These are phyloP conservation scores for Acanthamoeba sp. DNA, from an alignment of 208 protist genomes.

Conservation along the genomic window DNA sequence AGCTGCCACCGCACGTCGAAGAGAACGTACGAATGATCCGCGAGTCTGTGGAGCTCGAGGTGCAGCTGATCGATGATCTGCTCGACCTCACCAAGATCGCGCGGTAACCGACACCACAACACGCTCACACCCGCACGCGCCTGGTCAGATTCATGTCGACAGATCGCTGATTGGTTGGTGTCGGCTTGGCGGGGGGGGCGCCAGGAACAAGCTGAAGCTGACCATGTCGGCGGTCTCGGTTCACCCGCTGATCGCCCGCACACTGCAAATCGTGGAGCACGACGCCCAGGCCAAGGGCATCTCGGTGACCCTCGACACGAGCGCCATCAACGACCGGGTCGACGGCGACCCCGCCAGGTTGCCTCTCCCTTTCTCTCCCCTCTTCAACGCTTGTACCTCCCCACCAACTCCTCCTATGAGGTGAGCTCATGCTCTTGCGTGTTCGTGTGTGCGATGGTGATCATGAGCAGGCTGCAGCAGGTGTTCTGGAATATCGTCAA, in stretches of 20 bases:
- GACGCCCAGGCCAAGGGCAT: not conserved
- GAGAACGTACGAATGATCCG: constrained; percentile 13
- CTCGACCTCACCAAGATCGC: constrained; percentile 59
- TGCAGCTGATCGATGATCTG: constrained; percentile 54
- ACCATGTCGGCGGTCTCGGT: not conserved
- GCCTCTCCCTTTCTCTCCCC: too few relatives aligned
- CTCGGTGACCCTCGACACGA: not conserved
- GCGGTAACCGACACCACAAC: too few relatives aligned
- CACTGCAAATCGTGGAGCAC: not conserved
- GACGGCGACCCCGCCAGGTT: not conserved
- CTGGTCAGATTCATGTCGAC: too few relatives aligned
- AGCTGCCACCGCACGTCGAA: not conserved
- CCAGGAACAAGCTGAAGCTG: not conserved
- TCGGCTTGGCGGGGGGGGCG: too few relatives aligned
- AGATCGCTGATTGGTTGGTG: too few relatives aligned
- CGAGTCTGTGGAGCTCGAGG: constrained; percentile 5
- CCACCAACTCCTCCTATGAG: too few relatives aligned
- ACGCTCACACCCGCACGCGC: too few relatives aligned
- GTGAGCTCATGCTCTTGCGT: too few relatives aligned
- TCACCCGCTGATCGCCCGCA: not conserved
- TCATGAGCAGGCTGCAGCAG: too few relatives aligned
- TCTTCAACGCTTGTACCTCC: too few relatives aligned
- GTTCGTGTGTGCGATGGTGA: too few relatives aligned
- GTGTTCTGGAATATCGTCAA: constrained; percentile 49
- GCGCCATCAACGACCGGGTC: not conserved